phyloP scores from a whole-genome alignment of 306 rosid species.

The Vachellia pachyceras region DNA sequence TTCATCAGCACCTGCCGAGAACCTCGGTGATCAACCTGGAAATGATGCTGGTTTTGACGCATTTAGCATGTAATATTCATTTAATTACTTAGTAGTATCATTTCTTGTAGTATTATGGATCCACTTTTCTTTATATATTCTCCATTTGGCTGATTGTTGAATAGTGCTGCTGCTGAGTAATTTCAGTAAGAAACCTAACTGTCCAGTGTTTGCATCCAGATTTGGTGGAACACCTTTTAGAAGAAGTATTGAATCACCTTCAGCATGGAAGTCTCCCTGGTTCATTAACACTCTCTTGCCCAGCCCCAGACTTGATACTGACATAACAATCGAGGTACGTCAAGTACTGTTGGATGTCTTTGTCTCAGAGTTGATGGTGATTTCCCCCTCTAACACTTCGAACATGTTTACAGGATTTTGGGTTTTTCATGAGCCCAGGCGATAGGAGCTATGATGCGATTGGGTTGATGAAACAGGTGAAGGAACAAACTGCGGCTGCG shows the following conservation, averaged over 20 bases:
- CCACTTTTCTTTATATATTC: constrained; percentile 11
- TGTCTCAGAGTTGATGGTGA: neutral
- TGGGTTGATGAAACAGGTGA: constrained; percentile 86
- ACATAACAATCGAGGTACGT: constrained; percentile 88
- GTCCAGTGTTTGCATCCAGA: constrained; percentile 50
- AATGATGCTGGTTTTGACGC: constrained; percentile 56
- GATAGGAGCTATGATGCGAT: constrained; percentile 90
- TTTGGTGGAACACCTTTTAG: constrained; percentile 82
- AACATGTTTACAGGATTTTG: constrained; percentile 74
- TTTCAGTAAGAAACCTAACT: neutral
- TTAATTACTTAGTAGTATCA: constrained; percentile 2
- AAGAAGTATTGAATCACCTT: constrained; percentile 95
- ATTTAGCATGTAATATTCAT: constrained; percentile 66
- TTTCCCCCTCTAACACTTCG: constrained; percentile 11
- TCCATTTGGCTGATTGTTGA: constrained; percentile 5
- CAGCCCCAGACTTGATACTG: constrained; percentile 84
- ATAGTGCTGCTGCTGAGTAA: constrained; percentile 10
- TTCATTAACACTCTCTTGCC: constrained; percentile 71
- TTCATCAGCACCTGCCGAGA: constrained; percentile 53
- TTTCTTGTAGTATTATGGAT: neutral
- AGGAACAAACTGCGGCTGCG: constrained; percentile 86
- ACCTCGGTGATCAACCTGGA: constrained; percentile 47
- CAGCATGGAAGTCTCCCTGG: constrained; percentile 99
- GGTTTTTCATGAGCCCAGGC: constrained; percentile 81
- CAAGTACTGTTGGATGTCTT: constrained; percentile 16